Evolutionary conservation across 768 basidiomycete genomes (phyloP), one percentile per base, ranked within the genome.

Genomic region (Mycena leptocephala): DNA sequence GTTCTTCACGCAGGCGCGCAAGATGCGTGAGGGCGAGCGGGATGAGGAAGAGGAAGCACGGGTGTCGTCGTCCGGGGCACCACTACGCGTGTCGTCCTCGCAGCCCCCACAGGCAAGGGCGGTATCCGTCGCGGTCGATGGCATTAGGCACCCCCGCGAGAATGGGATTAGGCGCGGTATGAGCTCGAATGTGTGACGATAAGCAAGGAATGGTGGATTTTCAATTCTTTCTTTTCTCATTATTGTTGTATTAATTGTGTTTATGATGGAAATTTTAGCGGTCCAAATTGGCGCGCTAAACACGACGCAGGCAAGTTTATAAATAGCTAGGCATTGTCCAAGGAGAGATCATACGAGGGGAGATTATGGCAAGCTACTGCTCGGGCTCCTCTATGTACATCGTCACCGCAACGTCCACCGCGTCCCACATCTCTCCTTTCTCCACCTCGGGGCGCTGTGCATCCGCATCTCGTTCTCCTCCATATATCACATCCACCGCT

Each of bases 1-100:
- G 10, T 98, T 98, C 87, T 99, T 99, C 86, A 94, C 96, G 0
- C 98, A 99, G 86, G 96, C 95, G n/a, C 86, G 89, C 33, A 90
- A 89, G 76, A 82, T 88, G 70, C 64, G 70, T 26, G 77, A 78
- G 39, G 51, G 22, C 18, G 77, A 78, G 64, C 24, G 8, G 10
- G 76, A 76, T 43, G 58, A 51, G 22, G 63, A 46, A 16, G 64
- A 65, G 10, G 75, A 71, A 32, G 58, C 53, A n/a, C 65, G 53
- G 22, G 39, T 7, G 32, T 22, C 20, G 8, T 62, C 70, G 22
- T 48, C 59, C 22, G 20, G 37, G 30, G 35, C 7, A 6, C 7
- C 35, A 13, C 35, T 6, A 37, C 43, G 43, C 43, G 43, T 46
- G 59, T 62, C 58, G 33, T 51, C 48, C 10, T 53, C 32, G 32